Conservation (phyloP, 257 asterid species). For the Ballota nigra region DNA sequence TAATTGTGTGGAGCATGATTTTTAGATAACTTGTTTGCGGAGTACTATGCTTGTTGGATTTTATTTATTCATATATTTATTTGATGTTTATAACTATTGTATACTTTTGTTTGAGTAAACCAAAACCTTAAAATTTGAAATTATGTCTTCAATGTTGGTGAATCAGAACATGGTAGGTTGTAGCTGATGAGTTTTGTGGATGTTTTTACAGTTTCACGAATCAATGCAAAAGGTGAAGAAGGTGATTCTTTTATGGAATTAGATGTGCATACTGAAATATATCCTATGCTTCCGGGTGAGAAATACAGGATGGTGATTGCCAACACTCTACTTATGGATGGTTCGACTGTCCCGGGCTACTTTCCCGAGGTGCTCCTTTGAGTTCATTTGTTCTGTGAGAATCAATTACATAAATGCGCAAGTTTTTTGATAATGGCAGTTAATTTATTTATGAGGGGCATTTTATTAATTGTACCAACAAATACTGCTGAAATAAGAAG, state of each 20-base stretch:
- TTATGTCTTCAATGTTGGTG: not conserved
- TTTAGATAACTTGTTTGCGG: not conserved
- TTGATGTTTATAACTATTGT: not conserved
- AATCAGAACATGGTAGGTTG: not conserved
- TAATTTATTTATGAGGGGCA: not conserved
- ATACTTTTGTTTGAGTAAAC: no score
- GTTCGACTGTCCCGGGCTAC: constrained; percentile 41
- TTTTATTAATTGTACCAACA: not conserved
- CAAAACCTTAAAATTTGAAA: not conserved
- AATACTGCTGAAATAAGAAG: not conserved
- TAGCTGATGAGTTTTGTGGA: constrained; percentile 17
- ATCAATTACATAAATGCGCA: not conserved
- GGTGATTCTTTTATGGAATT: constrained; percentile 25
- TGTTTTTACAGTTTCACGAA: constrained; percentile 63
- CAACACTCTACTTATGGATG: constrained; percentile 43
- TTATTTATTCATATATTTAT: not conserved
- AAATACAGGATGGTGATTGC: constrained; percentile 68
- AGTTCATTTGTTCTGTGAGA: not conserved
- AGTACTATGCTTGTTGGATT: not conserved
- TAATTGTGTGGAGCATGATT: constrained; percentile 5
- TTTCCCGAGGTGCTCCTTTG: constrained; percentile 51
- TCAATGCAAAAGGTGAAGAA: constrained; percentile 57
- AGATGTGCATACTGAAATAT: constrained; percentile 50
- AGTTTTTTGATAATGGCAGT: not conserved
- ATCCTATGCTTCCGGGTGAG: constrained; percentile 55